Evolutionary conservation across 129 eudicot genomes (phyloP), one percentile per base, ranked within the genome.

Genomic region (Tagetes erecta): DNA sequence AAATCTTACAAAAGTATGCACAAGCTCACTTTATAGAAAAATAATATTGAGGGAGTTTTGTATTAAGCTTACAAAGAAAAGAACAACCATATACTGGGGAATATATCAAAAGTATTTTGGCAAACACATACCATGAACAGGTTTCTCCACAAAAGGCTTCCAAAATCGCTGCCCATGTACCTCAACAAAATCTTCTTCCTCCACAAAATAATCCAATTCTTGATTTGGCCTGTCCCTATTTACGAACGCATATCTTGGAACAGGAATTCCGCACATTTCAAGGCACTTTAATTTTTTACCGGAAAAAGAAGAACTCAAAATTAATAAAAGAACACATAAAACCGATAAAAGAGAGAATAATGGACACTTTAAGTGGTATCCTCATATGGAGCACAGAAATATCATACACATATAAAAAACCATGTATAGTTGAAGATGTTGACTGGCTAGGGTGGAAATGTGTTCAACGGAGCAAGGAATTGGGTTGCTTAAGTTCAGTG

Each of bases 121-220:
- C 66, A 67, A 44, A 59, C 59, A 47, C 73, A 75, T 85, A 95
- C 99, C 97, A 79, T 95, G 84, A 81, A 95, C 89, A 77, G 99
- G 97, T 65, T 91, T 91, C 88, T 95, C 97, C 81, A 91, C 99
- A 81, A 95, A 88, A 68, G 97, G 99, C 86, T 95, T 95, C 88
- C 91, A 91, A 78, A 95, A 88, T 33, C 94, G 88, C 30, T 85
- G 84, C 39, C 99, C 99, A 73, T 84, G 90, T 71, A 95, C 97
- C 75, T 91, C 96, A 69, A 95, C 90, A 85, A 88, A 95, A 81
- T 95, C 97, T 79, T 91, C 99, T 84, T 88, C 97, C 86, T 95
- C 99, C 36, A 85, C 84, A 88, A 95, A 95, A 81, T 73, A 95
- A 65, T 95, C 99, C 76, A 95, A 69, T 47, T 91, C 97, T 84